Percentiles rank a stretch among this genome's conserved stretches.
Conservation (phyloP, 176 grass and related monocot genomes). For the Bromus sterilis region DNA sequence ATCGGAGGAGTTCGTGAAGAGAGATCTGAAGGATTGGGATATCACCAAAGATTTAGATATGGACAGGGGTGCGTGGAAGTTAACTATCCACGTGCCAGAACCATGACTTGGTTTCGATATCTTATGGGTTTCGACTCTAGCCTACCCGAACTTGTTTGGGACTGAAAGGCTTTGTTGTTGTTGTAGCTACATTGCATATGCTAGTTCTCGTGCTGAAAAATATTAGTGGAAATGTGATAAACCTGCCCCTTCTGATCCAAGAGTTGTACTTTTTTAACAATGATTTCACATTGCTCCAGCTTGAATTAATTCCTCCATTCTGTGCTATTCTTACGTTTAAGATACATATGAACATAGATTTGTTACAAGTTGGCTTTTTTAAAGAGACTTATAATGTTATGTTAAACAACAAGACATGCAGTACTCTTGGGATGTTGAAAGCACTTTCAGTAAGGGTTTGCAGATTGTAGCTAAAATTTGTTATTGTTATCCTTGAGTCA, state of each 20-base stretch:
- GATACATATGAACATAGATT: neutral
- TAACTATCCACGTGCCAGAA: too few relatives aligned
- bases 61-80: too few relatives aligned
- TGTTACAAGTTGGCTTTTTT: neutral
- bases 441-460: neutral
- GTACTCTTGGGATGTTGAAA: neutral
- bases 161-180: too few relatives aligned
- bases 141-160: too few relatives aligned
- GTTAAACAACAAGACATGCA: neutral
- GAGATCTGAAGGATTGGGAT: too few relatives aligned
- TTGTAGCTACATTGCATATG: neutral
- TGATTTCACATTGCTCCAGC: neutral
- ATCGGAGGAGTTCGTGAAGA: too few relatives aligned
- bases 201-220: neutral
- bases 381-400: neutral
- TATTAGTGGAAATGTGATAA: neutral
- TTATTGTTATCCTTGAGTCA: neutral
- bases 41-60: too few relatives aligned
- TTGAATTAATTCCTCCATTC: neutral
- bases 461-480: neutral
- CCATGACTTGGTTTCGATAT: too few relatives aligned
- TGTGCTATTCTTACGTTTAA: neutral
- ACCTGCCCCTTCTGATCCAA: neutral
- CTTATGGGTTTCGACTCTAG: too few relatives aligned
- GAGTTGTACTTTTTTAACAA: neutral